These are phyloP conservation scores for Fragaria iinumae DNA, from an alignment of 306 rosid genomes.

Conservation along the genomic window DNA sequence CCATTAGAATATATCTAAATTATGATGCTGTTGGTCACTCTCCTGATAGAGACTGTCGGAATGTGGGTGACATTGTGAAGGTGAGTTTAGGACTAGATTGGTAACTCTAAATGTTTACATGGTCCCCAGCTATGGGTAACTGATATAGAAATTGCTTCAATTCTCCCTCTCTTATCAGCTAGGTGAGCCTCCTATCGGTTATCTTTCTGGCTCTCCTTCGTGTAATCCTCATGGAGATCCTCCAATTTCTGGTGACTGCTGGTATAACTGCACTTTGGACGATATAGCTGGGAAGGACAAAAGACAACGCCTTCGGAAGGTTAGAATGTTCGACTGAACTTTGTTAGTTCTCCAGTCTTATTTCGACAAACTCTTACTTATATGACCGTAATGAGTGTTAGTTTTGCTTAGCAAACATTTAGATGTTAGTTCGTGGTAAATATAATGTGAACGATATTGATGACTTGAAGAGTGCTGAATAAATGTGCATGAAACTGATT, in stretches of 20 bases:
- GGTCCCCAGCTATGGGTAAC: slow-evolving; percentile 1
- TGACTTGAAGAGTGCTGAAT: neutral
- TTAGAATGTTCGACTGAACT: slow-evolving; percentile 38
- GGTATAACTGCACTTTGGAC: slow-evolving; percentile 93
- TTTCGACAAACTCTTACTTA: neutral
- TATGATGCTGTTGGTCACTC: slow-evolving; percentile 99
- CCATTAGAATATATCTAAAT: slow-evolving; percentile 91
- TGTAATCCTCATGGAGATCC: slow-evolving; percentile 80
- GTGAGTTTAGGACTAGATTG: slow-evolving; percentile 40
- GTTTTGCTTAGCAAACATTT: neutral
- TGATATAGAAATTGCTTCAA: slow-evolving; percentile 18
- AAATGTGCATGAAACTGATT: slow-evolving; percentile 24
- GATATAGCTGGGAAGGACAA: slow-evolving; percentile 95
- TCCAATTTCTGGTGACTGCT: slow-evolving; percentile 86
- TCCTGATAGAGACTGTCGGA: slow-evolving; percentile 83
- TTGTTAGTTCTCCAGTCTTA: slow-evolving; percentile 16
- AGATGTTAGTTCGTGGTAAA: neutral
- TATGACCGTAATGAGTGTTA: neutral
- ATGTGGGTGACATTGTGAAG: slow-evolving; percentile 77
- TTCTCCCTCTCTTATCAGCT: slow-evolving; percentile 47
- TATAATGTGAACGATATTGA: neutral
- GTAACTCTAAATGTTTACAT: slow-evolving; percentile 6
- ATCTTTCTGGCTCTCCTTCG: slow-evolving; percentile 59
- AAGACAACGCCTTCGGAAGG: slow-evolving; percentile 81
- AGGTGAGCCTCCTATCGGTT: slow-evolving; percentile 73